Percentiles rank a stretch among this genome's conserved stretches.
phyloP scores from a whole-genome alignment of 106 monocot genomes.

The Vanilla planifolia region DNA sequence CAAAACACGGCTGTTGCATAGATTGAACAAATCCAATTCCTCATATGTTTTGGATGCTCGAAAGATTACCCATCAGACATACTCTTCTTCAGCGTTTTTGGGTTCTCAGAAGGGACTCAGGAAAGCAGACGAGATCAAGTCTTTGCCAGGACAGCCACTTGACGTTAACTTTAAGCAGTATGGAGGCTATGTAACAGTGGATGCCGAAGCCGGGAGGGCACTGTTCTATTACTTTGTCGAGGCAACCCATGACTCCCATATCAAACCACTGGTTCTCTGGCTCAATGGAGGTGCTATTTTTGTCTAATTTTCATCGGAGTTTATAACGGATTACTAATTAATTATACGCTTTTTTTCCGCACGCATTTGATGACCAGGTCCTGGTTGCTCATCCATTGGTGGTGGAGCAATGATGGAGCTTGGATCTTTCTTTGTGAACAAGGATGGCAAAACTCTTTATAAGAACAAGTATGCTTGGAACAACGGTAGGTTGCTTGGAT shows the following conservation, averaged over 20 bases:
- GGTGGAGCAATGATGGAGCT: conserved; percentile 80
- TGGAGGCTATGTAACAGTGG: conserved; percentile 42
- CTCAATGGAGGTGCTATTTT: conserved; percentile 65
- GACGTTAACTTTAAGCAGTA: conserved; percentile 42
- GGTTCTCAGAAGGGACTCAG: too few relatives aligned
- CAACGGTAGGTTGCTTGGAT: conserved; percentile 54
- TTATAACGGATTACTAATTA: too few relatives aligned
- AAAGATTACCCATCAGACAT: too few relatives aligned
- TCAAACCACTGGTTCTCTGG: conserved; percentile 38
- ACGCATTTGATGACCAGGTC: conserved; percentile 52
- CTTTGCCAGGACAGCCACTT: conserved; percentile 34
- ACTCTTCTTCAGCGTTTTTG: too few relatives aligned
- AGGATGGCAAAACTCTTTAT: conserved; percentile 38
- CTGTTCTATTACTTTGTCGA: conserved; percentile 52
- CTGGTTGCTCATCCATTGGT: conserved; percentile 82
- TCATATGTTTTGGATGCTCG: too few relatives aligned
- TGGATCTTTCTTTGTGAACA: conserved; percentile 68
- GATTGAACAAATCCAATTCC: too few relatives aligned
- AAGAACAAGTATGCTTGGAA: conserved; percentile 81
- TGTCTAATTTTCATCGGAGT: too few relatives aligned
- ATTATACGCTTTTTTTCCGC: too few relatives aligned
- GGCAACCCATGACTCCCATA: conserved; percentile 7
- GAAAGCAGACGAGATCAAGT: conserved; percentile 17
- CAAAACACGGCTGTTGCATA: too few relatives aligned
- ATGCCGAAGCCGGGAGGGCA: conserved; percentile 23